Base-by-base conservation (phyloP, 352 stramenopile species). In the Chrysophaeum taylorii region DNA sequence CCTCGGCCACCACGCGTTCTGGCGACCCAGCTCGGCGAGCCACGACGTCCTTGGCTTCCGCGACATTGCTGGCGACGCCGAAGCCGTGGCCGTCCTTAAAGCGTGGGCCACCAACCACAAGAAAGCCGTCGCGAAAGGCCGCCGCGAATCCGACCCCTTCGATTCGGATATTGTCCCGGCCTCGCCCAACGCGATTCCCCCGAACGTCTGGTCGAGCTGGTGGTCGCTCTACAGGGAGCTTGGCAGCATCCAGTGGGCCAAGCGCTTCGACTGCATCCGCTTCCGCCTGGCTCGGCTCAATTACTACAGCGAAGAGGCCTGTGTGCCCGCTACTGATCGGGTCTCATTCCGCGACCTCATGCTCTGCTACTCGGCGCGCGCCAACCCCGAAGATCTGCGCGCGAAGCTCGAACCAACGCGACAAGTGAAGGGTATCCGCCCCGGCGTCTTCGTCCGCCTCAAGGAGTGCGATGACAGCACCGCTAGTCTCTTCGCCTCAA, bases 331-430 rank as follows among this genome's bases (percentile, higher is more conserved):
- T n/a, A n/a, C n/a, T n/a, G n/a, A n/a, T n/a, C n/a, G n/a, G n/a
- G n/a, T n/a, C n/a, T n/a, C n/a, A n/a, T 64, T 39, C 53, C 27
- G 53, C 9, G n/a, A 37, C 53, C 12, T 64, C 4, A 41, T 64
- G 27, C 37, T 64, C 27, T 35, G 15, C 53, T 64, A 64, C 33
- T 64, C 53, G 15, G 53, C 53, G 53, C 53, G 53, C 29, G 53
- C 53, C 15, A 64, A 64, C 53, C 53, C 53, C 53, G 53, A 64
- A 33, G 53, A 64, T 7, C 27, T 64, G 27, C n/a, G n/a, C n/a
- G n/a, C n/a, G n/a, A n/a, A n/a, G n/a, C n/a, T n/a, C n/a, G n/a
- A n/a, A n/a, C n/a, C n/a, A 25, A 35, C 33, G 33, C 4, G 29
- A 7, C 21, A 64, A 9, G 53, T 64, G 12, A 25, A 33, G 12